phyloP scores from a whole-genome alignment of 805 yeast genomes.

The Sugiyamaella qingdaonensis region DNA sequence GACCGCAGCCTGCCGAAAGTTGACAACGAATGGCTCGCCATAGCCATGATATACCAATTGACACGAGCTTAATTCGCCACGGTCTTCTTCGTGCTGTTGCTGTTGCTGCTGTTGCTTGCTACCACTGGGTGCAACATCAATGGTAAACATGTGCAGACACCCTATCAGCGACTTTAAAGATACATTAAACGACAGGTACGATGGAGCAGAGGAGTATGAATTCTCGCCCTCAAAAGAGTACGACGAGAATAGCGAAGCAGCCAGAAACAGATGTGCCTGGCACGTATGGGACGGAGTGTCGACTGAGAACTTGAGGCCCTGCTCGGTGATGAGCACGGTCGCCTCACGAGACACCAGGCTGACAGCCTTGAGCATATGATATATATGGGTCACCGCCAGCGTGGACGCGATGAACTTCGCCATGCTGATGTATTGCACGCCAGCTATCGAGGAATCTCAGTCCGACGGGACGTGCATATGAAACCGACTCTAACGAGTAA shows the following conservation, averaged over 20 bases:
- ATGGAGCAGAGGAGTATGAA: not conserved
- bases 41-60: constrained; percentile 45
- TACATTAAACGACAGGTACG: constrained; percentile 15
- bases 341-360: constrained; percentile 40
- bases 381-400: constrained; percentile 42
- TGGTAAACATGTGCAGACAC: constrained; percentile 26
- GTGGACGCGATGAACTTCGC: constrained; percentile 43
- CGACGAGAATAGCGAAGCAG: constrained; percentile 19
- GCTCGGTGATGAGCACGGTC: constrained; percentile 42
- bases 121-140: not conserved
- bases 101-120: no score
- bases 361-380: constrained; percentile 43
- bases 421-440: not conserved
- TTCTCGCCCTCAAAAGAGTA: constrained; percentile 17
- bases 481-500: no score
- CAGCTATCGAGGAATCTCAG: no score
- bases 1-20: constrained; percentile 51
- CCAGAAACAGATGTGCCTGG: constrained; percentile 24
- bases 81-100: not conserved
- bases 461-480: no score
- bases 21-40: constrained; percentile 52
- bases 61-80: constrained; percentile 20
- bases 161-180: constrained; percentile 21
- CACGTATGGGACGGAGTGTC: constrained; percentile 27
- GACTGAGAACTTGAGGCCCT: constrained; percentile 51